Evolutionary conservation across 257 asterid species (phyloP).

Genomic region (Prunella vulgaris): DNA sequence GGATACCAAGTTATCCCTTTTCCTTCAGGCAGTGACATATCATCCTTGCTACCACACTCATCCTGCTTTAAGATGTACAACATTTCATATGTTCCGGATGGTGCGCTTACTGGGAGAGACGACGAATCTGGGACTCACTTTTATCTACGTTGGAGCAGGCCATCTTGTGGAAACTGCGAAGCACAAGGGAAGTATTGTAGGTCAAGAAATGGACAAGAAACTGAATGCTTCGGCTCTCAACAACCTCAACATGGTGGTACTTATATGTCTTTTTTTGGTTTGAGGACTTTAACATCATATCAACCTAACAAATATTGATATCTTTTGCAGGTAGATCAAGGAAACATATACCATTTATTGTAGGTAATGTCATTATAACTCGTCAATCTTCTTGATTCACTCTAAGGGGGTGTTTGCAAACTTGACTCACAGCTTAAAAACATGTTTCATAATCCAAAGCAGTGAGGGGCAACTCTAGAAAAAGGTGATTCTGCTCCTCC

Average conservation of each 20-base stretch:
- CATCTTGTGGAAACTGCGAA: slow-evolving; percentile 31
- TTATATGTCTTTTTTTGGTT: not conserved
- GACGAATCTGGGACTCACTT: slow-evolving; percentile 11
- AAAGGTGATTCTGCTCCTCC: no score
- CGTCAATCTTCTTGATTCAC: not conserved
- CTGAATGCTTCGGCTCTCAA: slow-evolving; percentile 24
- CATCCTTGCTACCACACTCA: slow-evolving; percentile 22
- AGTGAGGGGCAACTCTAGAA: no score
- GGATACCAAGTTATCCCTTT: slow-evolving; percentile 10
- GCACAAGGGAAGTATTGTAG: slow-evolving; percentile 22
- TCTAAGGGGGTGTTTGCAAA: not conserved
- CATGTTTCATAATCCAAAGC: no score
- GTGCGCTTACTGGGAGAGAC: slow-evolving; percentile 8
- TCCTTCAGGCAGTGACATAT: slow-evolving; percentile 10
- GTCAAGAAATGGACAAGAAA: slow-evolving; percentile 18
- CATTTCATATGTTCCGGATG: slow-evolving; percentile 22
- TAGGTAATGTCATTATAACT: slow-evolving; percentile 2
- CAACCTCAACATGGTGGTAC: not conserved
- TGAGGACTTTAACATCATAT: not conserved
- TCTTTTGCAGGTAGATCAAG: slow-evolving; percentile 21
- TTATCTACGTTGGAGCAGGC: slow-evolving; percentile 27
- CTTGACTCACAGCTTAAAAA: no score
- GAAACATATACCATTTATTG: slow-evolving; percentile 4
- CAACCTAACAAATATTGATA: not conserved
- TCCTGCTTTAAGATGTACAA: slow-evolving; percentile 36